These are phyloP conservation scores for Phytophthora sp. DNA, from an alignment of 352 stramenopile species.

Conservation along the genomic window DNA sequence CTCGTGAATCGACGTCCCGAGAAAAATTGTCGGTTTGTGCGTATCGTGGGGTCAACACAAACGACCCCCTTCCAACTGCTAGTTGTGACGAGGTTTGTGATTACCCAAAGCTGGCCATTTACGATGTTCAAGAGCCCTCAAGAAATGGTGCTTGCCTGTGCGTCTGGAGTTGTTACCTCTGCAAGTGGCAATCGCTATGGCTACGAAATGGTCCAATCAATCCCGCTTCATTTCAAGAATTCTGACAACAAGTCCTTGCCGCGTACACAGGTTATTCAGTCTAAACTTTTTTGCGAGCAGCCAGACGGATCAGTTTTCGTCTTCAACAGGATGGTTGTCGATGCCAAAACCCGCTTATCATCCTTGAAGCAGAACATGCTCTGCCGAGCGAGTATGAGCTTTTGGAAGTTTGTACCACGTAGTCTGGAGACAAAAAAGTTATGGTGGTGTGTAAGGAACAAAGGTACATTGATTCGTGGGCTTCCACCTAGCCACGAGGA, in stretches of 20 bases:
- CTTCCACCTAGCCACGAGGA: background rate
- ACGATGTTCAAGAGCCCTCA: constrained; percentile 21
- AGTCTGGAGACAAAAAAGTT: constrained; percentile 31
- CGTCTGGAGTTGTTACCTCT: constrained; percentile 12
- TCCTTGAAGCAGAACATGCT: constrained; percentile 20
- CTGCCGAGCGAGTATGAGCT: constrained; percentile 12
- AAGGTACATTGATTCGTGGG: constrained; percentile 16
- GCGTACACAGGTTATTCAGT: constrained; percentile 12
- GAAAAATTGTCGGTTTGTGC: constrained; percentile 3
- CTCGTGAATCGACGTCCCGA: constrained; percentile 15
- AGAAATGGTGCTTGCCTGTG: constrained; percentile 18
- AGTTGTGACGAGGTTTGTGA: constrained; percentile 21
- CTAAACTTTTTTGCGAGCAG: constrained; percentile 28
- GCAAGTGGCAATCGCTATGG: constrained; percentile 11
- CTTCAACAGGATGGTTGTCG: constrained; percentile 33
- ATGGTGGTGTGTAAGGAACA: constrained; percentile 34
- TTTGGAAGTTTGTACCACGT: constrained; percentile 32
- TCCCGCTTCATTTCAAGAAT: constrained; percentile 7
- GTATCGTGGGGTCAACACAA: constrained; percentile 10
- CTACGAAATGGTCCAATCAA: constrained; percentile 31
- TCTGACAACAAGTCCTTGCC: constrained; percentile 2
- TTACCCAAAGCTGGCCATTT: constrained; percentile 19
- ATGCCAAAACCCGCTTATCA: constrained; percentile 22
- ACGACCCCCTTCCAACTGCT: constrained; percentile 10
- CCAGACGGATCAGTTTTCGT: constrained; percentile 17